A percentile compares a stretch with the other conserved stretches of the same genome.
These are phyloP conservation scores for Fusarium austroafricanum DNA, from an alignment of 2,329 filamentous ascomycete genomes.

Conservation along the genomic window DNA sequence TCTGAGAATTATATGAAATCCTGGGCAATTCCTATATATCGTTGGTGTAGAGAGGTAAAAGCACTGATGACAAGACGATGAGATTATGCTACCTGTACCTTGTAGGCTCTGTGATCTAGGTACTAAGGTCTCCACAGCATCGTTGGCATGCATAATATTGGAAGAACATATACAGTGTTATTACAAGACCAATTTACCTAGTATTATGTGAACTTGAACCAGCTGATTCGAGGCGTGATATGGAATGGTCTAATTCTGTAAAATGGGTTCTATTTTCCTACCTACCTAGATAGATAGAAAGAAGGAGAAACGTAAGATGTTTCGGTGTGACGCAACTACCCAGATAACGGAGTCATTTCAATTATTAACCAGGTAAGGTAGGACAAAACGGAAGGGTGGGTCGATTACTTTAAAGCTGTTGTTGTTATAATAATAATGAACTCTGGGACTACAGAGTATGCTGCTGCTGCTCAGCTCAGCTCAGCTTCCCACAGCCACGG, in stretches of 20 bases:
- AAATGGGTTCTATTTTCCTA: not conserved
- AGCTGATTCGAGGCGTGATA: not conserved
- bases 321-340: slow-evolving; percentile 25
- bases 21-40: too few relatives aligned
- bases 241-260: not conserved
- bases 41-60: too few relatives aligned
- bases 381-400: too few relatives aligned
- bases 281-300: too few relatives aligned
- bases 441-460: not conserved
- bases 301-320: not conserved
- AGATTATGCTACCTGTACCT: not conserved
- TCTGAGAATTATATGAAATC: too few relatives aligned
- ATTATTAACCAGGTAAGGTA: too few relatives aligned
- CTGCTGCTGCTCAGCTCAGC: slow-evolving; percentile 1
- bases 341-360: not conserved
- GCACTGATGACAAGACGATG: not conserved
- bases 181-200: too few relatives aligned
- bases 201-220: not conserved
- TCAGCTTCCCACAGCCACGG: slow-evolving; percentile 11
- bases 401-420: too few relatives aligned
- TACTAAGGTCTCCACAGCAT: too few relatives aligned
- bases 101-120: too few relatives aligned
- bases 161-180: not conserved
- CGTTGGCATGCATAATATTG: too few relatives aligned
- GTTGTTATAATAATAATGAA: not conserved